Conservation (phyloP, 2,329 filamentous ascomycete species). For the Xylariaceae sp. region DNA sequence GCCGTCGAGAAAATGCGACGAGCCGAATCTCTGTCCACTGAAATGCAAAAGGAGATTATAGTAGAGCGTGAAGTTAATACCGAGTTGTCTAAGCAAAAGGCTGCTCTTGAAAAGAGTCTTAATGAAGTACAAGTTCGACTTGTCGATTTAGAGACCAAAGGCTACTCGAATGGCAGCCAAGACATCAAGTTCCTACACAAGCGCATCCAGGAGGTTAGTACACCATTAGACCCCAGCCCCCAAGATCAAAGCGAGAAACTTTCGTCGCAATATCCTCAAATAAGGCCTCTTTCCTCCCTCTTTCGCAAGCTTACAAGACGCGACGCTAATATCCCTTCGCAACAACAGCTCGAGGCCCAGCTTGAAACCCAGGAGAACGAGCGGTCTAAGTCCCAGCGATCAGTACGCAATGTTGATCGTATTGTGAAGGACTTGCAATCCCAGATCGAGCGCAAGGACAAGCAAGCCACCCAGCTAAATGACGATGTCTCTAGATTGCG, state of each 20-base stretch:
- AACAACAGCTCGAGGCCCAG: slow-evolving; percentile 78
- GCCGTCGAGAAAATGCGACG: slow-evolving; percentile 97
- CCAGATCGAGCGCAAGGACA: slow-evolving; percentile 92
- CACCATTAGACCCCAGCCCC: slow-evolving; percentile 22
- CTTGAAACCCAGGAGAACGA: slow-evolving; percentile 83
- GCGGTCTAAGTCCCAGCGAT: slow-evolving; percentile 81
- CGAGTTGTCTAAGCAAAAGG: slow-evolving; percentile 88
- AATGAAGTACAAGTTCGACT: slow-evolving; percentile 90
- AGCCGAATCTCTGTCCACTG: slow-evolving; percentile 82
- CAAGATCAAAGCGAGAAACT: slow-evolving; percentile 11
- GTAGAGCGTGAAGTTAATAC: slow-evolving; percentile 82
- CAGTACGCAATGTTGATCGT: slow-evolving; percentile 89
- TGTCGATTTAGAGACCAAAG: slow-evolving; percentile 95
- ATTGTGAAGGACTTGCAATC: slow-evolving; percentile 90
- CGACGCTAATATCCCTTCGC: slow-evolving; percentile 37
- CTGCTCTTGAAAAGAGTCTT: slow-evolving; percentile 82
- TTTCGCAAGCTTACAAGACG: slow-evolving; percentile 32
- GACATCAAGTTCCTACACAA: slow-evolving; percentile 95
- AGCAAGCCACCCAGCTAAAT: slow-evolving; percentile 77
- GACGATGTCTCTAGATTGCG: slow-evolving; percentile 86
- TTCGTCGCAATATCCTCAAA: slow-evolving; percentile 14
- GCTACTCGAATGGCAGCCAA: slow-evolving; percentile 91
- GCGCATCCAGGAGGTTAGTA: slow-evolving; percentile 87
- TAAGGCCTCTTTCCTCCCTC: slow-evolving; percentile 32
- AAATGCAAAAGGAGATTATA: slow-evolving; percentile 92